These are phyloP conservation scores for Eleusine indica DNA, from an alignment of 176 grass and related monocot species.

Conservation along the genomic window DNA sequence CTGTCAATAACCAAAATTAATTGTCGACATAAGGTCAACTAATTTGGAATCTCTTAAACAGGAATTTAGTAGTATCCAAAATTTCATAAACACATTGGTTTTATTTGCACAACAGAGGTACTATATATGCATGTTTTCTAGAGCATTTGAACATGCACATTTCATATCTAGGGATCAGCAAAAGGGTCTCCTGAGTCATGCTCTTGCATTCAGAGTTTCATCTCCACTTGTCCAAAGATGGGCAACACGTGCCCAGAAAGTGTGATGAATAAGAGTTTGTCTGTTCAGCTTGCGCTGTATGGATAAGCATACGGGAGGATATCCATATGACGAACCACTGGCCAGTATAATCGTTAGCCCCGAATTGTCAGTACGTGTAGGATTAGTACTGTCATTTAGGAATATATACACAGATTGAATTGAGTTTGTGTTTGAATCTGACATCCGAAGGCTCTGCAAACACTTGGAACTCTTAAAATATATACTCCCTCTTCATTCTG, in stretches of 20 bases:
- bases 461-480: neutral
- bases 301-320: conserved; percentile 33
- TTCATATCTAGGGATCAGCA: conserved; percentile 35
- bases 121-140: neutral
- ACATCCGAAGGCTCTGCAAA: neutral
- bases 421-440: too few relatives aligned
- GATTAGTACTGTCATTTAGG: neutral
- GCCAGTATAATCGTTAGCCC: neutral
- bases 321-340: conserved; percentile 21
- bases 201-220: conserved; percentile 43
- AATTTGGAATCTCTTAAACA: neutral
- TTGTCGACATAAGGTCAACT: neutral
- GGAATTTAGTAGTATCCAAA: neutral
- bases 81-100: neutral
- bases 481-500: too few relatives aligned
- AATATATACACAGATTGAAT: neutral
- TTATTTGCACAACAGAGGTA: too few relatives aligned
- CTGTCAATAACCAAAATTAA: neutral
- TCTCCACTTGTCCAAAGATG: conserved; percentile 38
- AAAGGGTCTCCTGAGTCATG: conserved; percentile 32
- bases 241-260: conserved; percentile 39
- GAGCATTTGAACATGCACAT: conserved; percentile 9
- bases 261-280: conserved; percentile 12
- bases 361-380: neutral
- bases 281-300: conserved; percentile 25